Percentiles rank a stretch among this genome's conserved stretches.
These are phyloP conservation scores for Gentiana macrophylla DNA, from an alignment of 257 asterid genomes.

Conservation along the genomic window DNA sequence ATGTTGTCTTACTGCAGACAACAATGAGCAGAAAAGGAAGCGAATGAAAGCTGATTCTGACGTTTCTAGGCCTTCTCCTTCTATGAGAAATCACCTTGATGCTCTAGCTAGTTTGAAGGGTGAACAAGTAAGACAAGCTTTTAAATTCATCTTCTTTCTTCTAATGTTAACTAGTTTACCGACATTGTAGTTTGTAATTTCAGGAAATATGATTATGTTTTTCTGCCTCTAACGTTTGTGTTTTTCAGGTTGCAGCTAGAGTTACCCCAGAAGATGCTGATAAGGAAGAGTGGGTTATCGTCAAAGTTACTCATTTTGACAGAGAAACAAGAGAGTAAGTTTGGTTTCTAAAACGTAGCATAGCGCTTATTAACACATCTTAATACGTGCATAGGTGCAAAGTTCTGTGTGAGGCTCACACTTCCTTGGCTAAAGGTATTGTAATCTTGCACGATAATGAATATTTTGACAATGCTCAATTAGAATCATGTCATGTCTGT, in stretches of 20 bases:
- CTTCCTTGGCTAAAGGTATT: too few relatives aligned
- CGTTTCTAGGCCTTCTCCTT: constrained; percentile 47
- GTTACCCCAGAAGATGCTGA: constrained; percentile 77
- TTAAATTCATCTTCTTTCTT: constrained; percentile 1
- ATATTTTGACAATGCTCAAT: too few relatives aligned
- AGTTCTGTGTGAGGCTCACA: too few relatives aligned
- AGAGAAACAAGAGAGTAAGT: constrained; percentile 85
- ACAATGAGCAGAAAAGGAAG: constrained; percentile 80
- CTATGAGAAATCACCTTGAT: constrained; percentile 61
- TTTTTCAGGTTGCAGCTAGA: constrained; percentile 84
- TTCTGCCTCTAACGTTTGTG: background rate
- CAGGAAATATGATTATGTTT: too few relatives aligned
- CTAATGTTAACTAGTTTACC: background rate
- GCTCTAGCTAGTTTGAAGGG: constrained; percentile 85
- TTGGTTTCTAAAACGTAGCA: background rate
- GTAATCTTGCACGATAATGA: too few relatives aligned
- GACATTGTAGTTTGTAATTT: background rate
- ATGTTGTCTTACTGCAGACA: constrained; percentile 42
- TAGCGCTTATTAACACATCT: too few relatives aligned
- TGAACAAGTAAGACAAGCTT: constrained; percentile 58
- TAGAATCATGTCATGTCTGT: too few relatives aligned
- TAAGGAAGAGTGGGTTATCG: constrained; percentile 95
- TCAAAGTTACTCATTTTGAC: constrained; percentile 91
- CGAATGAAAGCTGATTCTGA: constrained; percentile 78
- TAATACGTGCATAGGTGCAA: too few relatives aligned